Evolutionary conservation across 371 early-diverging fungal species (phyloP), one percentile per base, ranked within the genome.

Genomic region (Mucor plumbeus): DNA sequence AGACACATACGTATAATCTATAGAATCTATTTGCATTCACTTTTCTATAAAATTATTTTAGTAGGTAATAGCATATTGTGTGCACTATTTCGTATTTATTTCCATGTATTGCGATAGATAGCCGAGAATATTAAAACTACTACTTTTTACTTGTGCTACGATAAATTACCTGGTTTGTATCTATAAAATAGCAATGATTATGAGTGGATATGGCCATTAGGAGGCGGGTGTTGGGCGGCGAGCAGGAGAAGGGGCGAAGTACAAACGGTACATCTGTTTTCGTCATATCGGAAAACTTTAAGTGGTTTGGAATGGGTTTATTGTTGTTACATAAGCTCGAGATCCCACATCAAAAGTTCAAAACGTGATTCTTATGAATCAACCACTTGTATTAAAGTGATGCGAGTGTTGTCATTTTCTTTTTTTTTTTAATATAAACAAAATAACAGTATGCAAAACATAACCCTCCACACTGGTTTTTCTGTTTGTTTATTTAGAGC

Each of bases 91-190:
- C 44, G 44, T 17, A 44, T 44, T 44, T 44, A 44, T n/a, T 44
- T 44, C 44, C 44, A 44, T n/a, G 44, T 44, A 44, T 44, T n/a
- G 44, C 44, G 44, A 44, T 44, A 17, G 44, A 44, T 44, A 17
- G 44, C 5, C 44, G n/a, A n/a, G 44, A 44, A 44, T 44, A 44
- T 44, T 44, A 44, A 44, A 14, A 44, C 2, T 44, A 17, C n/a
- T 44, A 44, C 44, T 44, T 15, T 26, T 26, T 26, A n/a, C 44
- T 44, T 17, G 44, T 44, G 6, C 17, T 17, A 44, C 44, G 15
- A 6, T 44, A 44, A 44, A 6, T 3, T 44, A n/a, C 44, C n/a
- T 44, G 44, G n/a, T 44, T 44, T 44, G 44, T 44, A 44, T n/a
- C 44, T n/a, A 5, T 0, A 44, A 44, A 44, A 44, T 17, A 44